Evolutionary conservation across 169 alveolate genomes (phyloP), one percentile per base, ranked within the genome.

Genomic region (Fabrea salina): DNA sequence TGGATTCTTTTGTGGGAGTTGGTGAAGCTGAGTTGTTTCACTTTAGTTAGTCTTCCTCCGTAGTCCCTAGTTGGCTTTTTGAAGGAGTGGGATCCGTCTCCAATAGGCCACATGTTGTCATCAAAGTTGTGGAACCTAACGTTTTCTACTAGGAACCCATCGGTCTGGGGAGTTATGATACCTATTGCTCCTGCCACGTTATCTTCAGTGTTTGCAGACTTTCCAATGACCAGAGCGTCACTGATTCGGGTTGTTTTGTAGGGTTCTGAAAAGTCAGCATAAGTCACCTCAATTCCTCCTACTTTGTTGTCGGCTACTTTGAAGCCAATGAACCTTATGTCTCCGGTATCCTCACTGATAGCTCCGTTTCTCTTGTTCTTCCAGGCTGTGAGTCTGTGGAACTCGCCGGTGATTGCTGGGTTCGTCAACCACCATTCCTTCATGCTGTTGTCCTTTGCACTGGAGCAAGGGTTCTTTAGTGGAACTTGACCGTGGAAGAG

Each of bases 401-500:
- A 85, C 11, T 54, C 53, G 0, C 88, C 87, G 7, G 79, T 30
- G n/a, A 91, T 56, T 6, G 91, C 72, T 22, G 86, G 80, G 61
- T 84, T 87, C 19, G 75, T 80, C 11, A 27, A 2, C 22, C 27
- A 75, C 3, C 77, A 79, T 7, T n/a, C n/a, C n/a, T n/a, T n/a
- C n/a, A n/a, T 11, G 16, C 16, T 44, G 16, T 44, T 16, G 16
- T 44, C 53, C 16, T 44, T 44, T 44, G 16, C 53, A 44, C 16
- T 16, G 16, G 22, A 11, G 16, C 91, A 79, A 25, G 91, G 88
- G 30, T 35, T 32, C 37, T 64, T 19, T 53, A 70, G 51, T 41
- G 93, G 93, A 16, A 49, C 43, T n/a, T 75, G 41, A 16, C 47
- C 57, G 2, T 75, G 86, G 87, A 84, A 87, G 7, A 91, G 79